Evolutionary conservation across 768 basidiomycete species (phyloP), one percentile per base, ranked within the genome.

Genomic region (Tricholoma flavovirens): DNA sequence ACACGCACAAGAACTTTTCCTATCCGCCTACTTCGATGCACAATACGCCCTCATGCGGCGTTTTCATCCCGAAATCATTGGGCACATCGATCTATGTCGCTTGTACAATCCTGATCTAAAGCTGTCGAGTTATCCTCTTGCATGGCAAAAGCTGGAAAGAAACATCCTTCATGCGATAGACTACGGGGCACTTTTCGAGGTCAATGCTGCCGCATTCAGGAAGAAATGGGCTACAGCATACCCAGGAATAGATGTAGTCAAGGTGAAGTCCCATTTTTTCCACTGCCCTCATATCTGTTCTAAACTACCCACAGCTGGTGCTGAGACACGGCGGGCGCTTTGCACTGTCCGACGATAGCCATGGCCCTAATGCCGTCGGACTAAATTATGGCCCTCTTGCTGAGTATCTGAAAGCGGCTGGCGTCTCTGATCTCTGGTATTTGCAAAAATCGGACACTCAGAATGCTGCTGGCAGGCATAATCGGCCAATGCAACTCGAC

Each of bases 301-400:
- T 62, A 24, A 54, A 43, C 49, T 33, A 29, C 51, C 30, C 17
- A 51, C 66, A 98, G 96, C 64, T 88, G 21, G 89, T 98, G 55
- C 61, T 83, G n/a, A 66, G 76, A 42, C 69, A 77, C 49, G 82
- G 79, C 9, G 97, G 95, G 2, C 82, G 83, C 21, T 83, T 97
- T 60, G 81, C 87, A 17, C 77, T 99, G 24, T 98, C 96, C 5
- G 97, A 98, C 67, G 97, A 98, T 72, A 95, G 94, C 52, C 97
- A 99, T 64, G 93, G 92, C 0, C 88, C 93, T 2, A 82, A 84
- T 29, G 83, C 84, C 8, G 93, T 98, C 53, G 94, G 93, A 0
- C 75, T 93, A 56, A 93, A 98, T 69, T 99, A 98, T 63, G 65
- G 73, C 54, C 76, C 79, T 17, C 69, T 88, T 59, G 75, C 74